Base-by-base conservation (phyloP, 169 alveolate genomes). In the Cyclospora cayetanensis region DNA sequence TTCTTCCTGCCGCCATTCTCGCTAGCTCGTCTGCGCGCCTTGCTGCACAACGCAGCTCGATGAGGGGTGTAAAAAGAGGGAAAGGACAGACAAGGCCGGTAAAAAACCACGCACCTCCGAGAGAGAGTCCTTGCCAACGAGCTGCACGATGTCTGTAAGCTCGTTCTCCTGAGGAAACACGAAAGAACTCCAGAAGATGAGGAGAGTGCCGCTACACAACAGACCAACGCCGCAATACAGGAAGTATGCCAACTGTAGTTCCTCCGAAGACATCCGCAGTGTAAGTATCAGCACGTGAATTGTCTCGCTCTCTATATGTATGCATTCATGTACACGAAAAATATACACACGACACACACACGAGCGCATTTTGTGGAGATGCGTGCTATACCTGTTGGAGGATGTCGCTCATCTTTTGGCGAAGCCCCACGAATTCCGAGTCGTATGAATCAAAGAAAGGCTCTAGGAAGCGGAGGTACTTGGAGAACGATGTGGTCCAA, bases 101-200 rank as follows among this genome's bases (percentile, higher is more conserved):
- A 46, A 46, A 46, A 46, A 46, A 50, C 63, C 94, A 96, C 94
- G 1, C 68, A 88, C 93, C 93, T 99, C 99, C 25, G 99, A 97
- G 53, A 99, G 97, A 35, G 99, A 98, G 93, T 99, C 99, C 91
- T 97, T 97, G 83, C 99, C 99, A 90, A 99, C 99, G 87, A 99
- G 96, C 94, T 99, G 99, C 37, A 99, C 99, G 83, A 99, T 98
- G 94, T 99, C 99, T 91, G 97, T 95, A 65, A 99, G 95, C 86
- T 99, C 99, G 76, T 97, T 97, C 95, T 99, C 99, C 95, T 98
- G 97, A 74, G 77, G 29, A 74, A 27, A 74, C 3, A 86, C 3
- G 50, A 66, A 63, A 86, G 35, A 20, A 1, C 2, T n/a, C 4
- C 65, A 52, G 7, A 29, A 80, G 27, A 20, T 12, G 46, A 34